Evolutionary conservation across 1,284 basidiomycete species (phyloP), one percentile per base, ranked within the genome.

Genomic region (Ceratobasidium sp.): DNA sequence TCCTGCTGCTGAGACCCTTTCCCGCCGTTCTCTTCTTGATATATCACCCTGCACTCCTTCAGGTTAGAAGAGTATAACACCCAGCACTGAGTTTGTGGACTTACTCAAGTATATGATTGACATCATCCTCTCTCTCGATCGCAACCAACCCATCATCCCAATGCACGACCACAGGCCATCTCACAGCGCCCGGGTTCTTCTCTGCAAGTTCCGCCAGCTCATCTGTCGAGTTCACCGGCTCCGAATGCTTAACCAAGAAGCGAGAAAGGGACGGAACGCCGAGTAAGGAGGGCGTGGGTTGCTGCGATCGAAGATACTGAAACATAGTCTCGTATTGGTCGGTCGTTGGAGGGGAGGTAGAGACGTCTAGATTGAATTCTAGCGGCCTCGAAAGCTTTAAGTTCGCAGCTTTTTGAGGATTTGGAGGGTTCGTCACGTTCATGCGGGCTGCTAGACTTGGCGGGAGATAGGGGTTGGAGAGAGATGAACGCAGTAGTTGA

Each of bases 291-390:
- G 73, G 63, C 20, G 46, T 55, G 40, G 63, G 73, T 46, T 63
- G 71, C 28, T 76, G 73, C 3, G 73, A 13, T 4, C 58, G 73
- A n/a, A 76, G 73, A n/a, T 76, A 76, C 28, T 76, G 55, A 42
- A 76, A 51, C 73, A 76, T 76, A 20, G 73, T 76, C n/a, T 33
- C n/a, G 39, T 76, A 76, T 56, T 76, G 73, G 73, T 76, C 73
- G 4, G 60, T 28, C 2, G 73, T 76, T 5, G 73, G 73, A 15
- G 73, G 73, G 3, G 73, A 10, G 6, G 73, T 76, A 2, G 73
- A 66, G 33, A 76, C 26, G n/a, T 76, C 73, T 20, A 76, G 61
- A 44, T 76, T 76, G 33, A 76, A 76, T n/a, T 76, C 73, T 15
- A 76, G 63, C 9, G 70, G 70, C 6, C 66, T 42, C 49, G 49